Evolutionary conservation across 352 stramenopile genomes (phyloP), one percentile per base, ranked within the genome.

Genomic region (Pythium pyrilobum): DNA sequence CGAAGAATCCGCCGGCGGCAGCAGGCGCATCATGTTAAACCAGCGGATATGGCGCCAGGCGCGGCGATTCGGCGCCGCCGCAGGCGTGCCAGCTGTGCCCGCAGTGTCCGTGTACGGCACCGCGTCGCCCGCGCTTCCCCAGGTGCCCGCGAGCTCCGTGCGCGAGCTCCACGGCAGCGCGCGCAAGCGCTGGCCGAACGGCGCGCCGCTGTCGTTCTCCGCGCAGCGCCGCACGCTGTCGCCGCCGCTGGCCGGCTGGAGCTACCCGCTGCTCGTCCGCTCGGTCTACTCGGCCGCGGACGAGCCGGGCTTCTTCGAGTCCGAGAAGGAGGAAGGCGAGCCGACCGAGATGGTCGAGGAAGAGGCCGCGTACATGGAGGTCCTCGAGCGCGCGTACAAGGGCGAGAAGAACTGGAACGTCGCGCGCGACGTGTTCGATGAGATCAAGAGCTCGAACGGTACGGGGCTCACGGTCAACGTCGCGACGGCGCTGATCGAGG

Each of bases 401-500:
- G 61, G 74, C 38, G 72, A 73, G 8, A 60, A 67, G 27, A 68
- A 69, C 38, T 80, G 65, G 62, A 42, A 60, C 2, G 57, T 66
- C 2, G 79, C 77, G 13, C 31, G 84, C 29, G 73, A 81, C 21
- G 82, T 88, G 33, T 72, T 85, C 23, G 16, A 71, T 2, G 67
- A 75, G 59, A 80, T 90, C 25, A 52, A 76, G 34, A 41, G 32
- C 0, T 34, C 52, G 2, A 41, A 66, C 25, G 74, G 76, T 21
- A 50, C 64, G 0, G 74, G 74, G 0, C 54, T 91, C 42, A 62
- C 59, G 9, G 52, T 71, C 11, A 52, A 74, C 23, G 59, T 91
- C 4, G 72, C 78, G 5, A 85, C 78, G 2, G 70, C 74, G 27
- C 46, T 94, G 9, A 83, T 94, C 18, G 74, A 86, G 28, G 62